Evolutionary conservation across 352 stramenopile species (phyloP), one percentile per base, ranked within the genome.

Genomic region (Globisporangium takayamanum): DNA sequence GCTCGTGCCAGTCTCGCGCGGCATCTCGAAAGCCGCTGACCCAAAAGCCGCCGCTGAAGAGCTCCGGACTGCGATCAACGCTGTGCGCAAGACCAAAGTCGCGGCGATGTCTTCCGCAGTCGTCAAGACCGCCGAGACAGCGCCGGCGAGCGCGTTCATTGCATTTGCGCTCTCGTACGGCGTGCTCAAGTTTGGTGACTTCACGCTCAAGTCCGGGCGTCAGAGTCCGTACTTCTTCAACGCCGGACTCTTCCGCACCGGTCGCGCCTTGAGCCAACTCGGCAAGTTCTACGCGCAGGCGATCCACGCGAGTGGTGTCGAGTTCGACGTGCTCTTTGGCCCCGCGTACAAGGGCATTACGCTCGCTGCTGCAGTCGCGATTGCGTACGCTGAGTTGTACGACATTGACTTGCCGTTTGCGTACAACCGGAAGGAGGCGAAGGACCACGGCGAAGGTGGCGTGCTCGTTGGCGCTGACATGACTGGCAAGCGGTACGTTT

Each of bases 331-430:
- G 50, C 73, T 99, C 30, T 99, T 99, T 70, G 97, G 97, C 0
- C 97, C 97, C 4, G 97, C 97, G 1, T 99, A 99, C 91, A 99
- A 99, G 85, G 97, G 97, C 55, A 99, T 99, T 72, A 98, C 96
- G 33, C 79, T 99, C 7, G 91, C 89, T 30, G 96, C 95, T 14
- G 84, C 97, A 30, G 95, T 99, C 8, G 92, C 92, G 45, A 94
- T 97, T 28, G 89, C 94, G 45, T 95, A 99, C 37, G 94, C 79
- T 28, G 81, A 92, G 45, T 69, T 92, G 52, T 97, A 96, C 69
- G 92, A 92, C 18, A 59, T 95, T 18, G 89, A 99, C 70, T 64
- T 98, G 25, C 92, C 94, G 10, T 99, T 98, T 71, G 88, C 95
- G 1, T 99, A 99, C 80, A 98, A 99, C 77, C 95, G 97, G 56